Base-by-base conservation (phyloP, 208 protist genomes). In the Trypanosoma cruzi region DNA sequence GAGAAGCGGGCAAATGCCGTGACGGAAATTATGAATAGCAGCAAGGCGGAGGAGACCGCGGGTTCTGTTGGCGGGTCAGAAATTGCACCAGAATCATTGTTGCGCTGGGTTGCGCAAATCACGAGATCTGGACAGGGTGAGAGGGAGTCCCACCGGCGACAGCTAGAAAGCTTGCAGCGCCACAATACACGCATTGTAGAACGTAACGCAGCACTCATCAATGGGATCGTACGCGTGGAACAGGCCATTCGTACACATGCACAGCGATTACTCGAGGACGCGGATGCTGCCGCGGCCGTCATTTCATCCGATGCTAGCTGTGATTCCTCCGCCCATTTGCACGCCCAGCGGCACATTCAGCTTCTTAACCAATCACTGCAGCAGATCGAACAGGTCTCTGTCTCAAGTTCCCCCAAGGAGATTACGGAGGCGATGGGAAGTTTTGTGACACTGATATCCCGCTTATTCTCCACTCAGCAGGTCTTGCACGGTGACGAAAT, bases 81-180 rank as follows among this genome's bases (percentile, higher is more conserved):
- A n/a, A 42, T 66, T 36, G 49, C 34, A 48, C 37, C 64, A 14
- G 77, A 72, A 20, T 65, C 79, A 32, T 28, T 81, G 28, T 64
- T 84, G 36, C 74, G 77, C 58, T 90, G 84, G 84, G 77, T 80
- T 28, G 60, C 75, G 40, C 82, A 84, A 72, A 65, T 93, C 24
- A 82, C 88, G 3, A 68, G 77, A 14, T 81, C 75, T 34, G 58
- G 74, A 24, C 78, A 85, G 60, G 73, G 64, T 34, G 86, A 93
- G 65, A 77, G 85, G 4, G 55, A 80, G 20, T 63, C 77, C 46
- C 80, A 85, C 60, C 61, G 86, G 61, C 82, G 80, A 37, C 89
- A 95, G 73, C 22, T 92, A 32, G 74, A 85, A 53, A 85, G 76
- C 57, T 60, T 95, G 56, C 83, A 95, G 73, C 68, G 80, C 13